Percentiles rank a stretch among this genome's conserved stretches.
Evolutionary conservation across 768 basidiomycete genomes (phyloP).

Genomic region (Mycena haematopus): DNA sequence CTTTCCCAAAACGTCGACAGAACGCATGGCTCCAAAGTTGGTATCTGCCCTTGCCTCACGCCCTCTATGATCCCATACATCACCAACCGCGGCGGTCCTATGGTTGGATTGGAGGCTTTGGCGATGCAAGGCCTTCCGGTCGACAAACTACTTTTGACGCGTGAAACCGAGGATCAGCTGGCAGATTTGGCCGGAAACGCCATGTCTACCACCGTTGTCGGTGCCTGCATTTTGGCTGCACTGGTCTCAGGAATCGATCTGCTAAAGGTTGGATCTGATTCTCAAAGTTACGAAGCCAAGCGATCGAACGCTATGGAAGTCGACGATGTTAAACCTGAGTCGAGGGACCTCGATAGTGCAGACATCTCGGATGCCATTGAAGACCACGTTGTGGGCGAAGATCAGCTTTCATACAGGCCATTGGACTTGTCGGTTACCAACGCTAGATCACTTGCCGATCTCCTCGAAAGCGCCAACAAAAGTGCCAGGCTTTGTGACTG

Average conservation of each 20-base stretch:
- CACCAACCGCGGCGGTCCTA: constrained; percentile 93
- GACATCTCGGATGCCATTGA: constrained; percentile 36
- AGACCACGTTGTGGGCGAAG: constrained; percentile 74
- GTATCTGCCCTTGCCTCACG: constrained; percentile 92
- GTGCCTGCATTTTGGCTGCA: constrained; percentile 85
- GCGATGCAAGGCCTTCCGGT: constrained; percentile 95
- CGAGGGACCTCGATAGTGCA: constrained; percentile 56
- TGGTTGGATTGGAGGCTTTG: constrained; percentile 92
- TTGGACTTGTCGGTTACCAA: constrained; percentile 72
- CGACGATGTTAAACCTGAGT: constrained; percentile 42
- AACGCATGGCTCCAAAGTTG: constrained; percentile 79
- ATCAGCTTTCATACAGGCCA: constrained; percentile 64
- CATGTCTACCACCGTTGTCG: constrained; percentile 97
- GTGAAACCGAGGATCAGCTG: constrained; percentile 92
- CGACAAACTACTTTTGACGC: constrained; percentile 88
- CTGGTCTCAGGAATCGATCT: constrained; percentile 71
- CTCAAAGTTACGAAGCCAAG: constrained; percentile 72
- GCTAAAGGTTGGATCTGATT: constrained; percentile 70
- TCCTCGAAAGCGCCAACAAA: constrained; percentile 68
- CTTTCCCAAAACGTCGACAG: constrained; percentile 96
- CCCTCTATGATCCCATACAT: constrained; percentile 97
- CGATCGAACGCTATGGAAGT: constrained; percentile 42
- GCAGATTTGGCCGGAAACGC: constrained; percentile 96
- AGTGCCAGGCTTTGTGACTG: constrained; percentile 88
- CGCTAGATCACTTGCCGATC: constrained; percentile 51